Evolutionary conservation across 495 filamentous ascomycete species (phyloP), one percentile per base, ranked within the genome.

Genomic region (Pseudomonodictys pantanalensis): DNA sequence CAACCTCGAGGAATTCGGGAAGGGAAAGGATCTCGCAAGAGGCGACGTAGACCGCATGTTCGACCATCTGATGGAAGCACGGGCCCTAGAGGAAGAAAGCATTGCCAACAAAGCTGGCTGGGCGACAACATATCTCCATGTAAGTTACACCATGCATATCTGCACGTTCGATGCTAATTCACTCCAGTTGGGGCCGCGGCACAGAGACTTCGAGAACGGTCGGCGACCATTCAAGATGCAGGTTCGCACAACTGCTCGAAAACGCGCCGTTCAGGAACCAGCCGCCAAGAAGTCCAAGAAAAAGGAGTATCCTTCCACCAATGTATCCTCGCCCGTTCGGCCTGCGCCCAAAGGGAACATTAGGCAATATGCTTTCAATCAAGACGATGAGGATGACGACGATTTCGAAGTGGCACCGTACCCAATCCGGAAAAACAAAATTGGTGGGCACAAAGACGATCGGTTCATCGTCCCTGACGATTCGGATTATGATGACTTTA

Each of bases 261-360:
- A 75, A 48, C 28, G 64, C 8, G 76, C 75, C 54, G 77, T 75
- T 53, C 60, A 53, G 18, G 78, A 75, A 53, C 69, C 68, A 6
- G 42, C 52, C 8, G 35, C 53, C 9, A 66, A 69, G 56, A 62
- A 60, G 38, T 30, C 46, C 15, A 23, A 53, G 30, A 70, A 69
- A 52, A 71, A 72, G 62, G 38, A 76, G 17, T 69, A 77, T 66
- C 86, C 86, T 20, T 95, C 92, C 4, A 96, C 92, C 0, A 88
- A 90, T 52, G 80, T 96, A 9, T 91, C 93, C 2, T 96, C 93
- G 10, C 92, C 93, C 5, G 70, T 90, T 2, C 79, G 86, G 68
- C 77, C 76, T 33, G 81, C 76, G 15, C 72, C 79, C 45, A 65
- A 79, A 58, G 77, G 80, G 72, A 22, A 63, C 71, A 50, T 74